Conservation (phyloP, 805 yeast species). For the Yamadazyma takamatsuzukensis region DNA sequence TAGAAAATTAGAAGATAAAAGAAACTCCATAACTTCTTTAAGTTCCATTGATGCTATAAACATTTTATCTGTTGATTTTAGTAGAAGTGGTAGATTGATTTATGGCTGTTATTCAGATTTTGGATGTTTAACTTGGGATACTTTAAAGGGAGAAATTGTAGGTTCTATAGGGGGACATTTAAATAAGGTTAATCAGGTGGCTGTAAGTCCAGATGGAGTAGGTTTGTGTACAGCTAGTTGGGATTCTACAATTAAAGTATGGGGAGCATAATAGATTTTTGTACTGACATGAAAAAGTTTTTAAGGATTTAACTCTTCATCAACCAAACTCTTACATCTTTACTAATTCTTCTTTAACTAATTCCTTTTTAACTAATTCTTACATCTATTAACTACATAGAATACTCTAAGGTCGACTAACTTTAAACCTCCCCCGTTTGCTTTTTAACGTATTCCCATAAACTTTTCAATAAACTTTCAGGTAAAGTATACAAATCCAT, state of each 20-base stretch:
- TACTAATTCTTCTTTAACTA: no score
- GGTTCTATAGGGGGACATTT: slow-evolving; percentile 58
- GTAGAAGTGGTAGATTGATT: slow-evolving; percentile 69
- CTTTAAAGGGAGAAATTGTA: slow-evolving; percentile 58
- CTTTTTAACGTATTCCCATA: slow-evolving; percentile 91
- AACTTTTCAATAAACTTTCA: slow-evolving; percentile 81
- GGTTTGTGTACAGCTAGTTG: slow-evolving; percentile 78
- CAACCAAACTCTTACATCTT: no score
- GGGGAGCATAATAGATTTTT: slow-evolving; percentile 36
- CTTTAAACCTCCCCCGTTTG: slow-evolving; percentile 38
- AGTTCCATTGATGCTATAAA: slow-evolving; percentile 34
- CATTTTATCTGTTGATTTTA: slow-evolving; percentile 67
- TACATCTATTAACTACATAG: neutral
- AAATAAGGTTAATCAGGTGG: slow-evolving; percentile 59
- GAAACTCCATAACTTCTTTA: slow-evolving; percentile 4
- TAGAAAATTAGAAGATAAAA: slow-evolving; percentile 3
- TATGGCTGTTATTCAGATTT: slow-evolving; percentile 74
- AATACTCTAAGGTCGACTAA: neutral
- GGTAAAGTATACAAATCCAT: slow-evolving; percentile 94
- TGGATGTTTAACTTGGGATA: slow-evolving; percentile 77
- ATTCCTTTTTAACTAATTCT: no score
- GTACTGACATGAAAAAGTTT: neutral
- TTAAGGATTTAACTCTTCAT: neutral
- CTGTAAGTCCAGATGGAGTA: slow-evolving; percentile 68
- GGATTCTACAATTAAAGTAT: slow-evolving; percentile 69